These are phyloP conservation scores for Malus asiatica DNA, from an alignment of 306 rosid genomes.

Conservation along the genomic window DNA sequence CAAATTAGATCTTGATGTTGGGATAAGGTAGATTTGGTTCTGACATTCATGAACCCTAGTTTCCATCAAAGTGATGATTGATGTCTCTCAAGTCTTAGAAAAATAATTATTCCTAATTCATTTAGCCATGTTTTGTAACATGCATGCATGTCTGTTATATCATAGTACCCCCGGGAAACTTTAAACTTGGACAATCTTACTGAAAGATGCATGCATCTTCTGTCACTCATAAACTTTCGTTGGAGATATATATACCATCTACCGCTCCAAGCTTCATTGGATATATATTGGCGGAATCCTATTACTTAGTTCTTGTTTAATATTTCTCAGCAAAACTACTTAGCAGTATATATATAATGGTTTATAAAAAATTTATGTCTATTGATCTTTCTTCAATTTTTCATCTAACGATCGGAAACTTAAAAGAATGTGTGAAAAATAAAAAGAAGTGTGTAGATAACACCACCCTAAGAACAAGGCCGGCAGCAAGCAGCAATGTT, in stretches of 20 bases:
- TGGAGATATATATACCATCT: not conserved
- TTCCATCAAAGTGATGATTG: constrained; percentile 12
- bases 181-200: constrained; percentile 8
- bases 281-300: not conserved
- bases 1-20: constrained; percentile 60
- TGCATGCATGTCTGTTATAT: constrained; percentile 25
- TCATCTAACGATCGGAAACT: no score
- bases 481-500: no score
- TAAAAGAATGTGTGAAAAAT: no score
- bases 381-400: no score
- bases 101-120: constrained; percentile 6
- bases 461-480: no score
- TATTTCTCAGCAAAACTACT: not conserved
- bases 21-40: constrained; percentile 39
- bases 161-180: not conserved
- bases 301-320: not conserved
- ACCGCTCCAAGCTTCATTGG: not conserved
- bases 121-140: constrained; percentile 24
- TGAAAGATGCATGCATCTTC: constrained; percentile 25
- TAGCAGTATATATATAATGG: not conserved
- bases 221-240: not conserved
- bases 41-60: constrained; percentile 71
- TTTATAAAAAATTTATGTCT: no score
- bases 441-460: no score
- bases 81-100: constrained; percentile 3